Conservation (phyloP, 2,329 filamentous ascomycete species). For the Clarireedia homoeocarpa region DNA sequence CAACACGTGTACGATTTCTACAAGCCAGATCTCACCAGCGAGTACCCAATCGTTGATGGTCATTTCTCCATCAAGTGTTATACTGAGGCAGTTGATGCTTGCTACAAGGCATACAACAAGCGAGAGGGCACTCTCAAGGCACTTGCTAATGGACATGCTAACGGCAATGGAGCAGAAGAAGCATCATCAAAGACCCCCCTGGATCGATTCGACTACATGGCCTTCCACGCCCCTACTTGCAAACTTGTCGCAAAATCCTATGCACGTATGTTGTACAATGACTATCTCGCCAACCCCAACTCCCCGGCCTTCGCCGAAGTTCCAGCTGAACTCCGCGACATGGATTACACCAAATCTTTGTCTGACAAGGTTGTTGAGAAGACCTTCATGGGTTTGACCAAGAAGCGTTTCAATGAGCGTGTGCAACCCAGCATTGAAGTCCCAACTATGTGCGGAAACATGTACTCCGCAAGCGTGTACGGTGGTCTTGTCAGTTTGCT, state of each 20-base stretch:
- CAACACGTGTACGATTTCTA: conserved; percentile 84
- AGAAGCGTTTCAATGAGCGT: conserved; percentile 77
- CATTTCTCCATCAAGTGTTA: conserved; percentile 80
- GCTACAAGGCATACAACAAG: conserved; percentile 74
- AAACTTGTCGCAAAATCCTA: conserved; percentile 84
- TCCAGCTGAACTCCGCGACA: conserved; percentile 64
- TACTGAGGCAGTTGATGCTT: conserved; percentile 68
- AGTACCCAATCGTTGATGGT: conserved; percentile 79
- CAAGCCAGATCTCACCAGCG: conserved; percentile 81
- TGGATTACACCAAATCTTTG: conserved; percentile 73
- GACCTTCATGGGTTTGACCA: conserved; percentile 75
- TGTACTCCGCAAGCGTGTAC: conserved; percentile 55
- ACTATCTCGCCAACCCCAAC: conserved; percentile 66
- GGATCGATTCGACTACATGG: conserved; percentile 76
- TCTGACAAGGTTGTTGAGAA: conserved; percentile 80
- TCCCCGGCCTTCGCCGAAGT: conserved; percentile 65
- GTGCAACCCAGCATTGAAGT: conserved; percentile 67
- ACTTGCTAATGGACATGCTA: conserved; percentile 44
- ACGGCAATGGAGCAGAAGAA: conserved; percentile 34
- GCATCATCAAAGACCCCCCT: conserved; percentile 49
- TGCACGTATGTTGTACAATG: conserved; percentile 76
- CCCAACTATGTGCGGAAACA: conserved; percentile 64
- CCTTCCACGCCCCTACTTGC: conserved; percentile 81
- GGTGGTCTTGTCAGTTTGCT: conserved; percentile 46
- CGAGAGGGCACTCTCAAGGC: conserved; percentile 56